phyloP scores from a whole-genome alignment of 2,329 filamentous ascomycete species.

The Orbilia javanica region DNA sequence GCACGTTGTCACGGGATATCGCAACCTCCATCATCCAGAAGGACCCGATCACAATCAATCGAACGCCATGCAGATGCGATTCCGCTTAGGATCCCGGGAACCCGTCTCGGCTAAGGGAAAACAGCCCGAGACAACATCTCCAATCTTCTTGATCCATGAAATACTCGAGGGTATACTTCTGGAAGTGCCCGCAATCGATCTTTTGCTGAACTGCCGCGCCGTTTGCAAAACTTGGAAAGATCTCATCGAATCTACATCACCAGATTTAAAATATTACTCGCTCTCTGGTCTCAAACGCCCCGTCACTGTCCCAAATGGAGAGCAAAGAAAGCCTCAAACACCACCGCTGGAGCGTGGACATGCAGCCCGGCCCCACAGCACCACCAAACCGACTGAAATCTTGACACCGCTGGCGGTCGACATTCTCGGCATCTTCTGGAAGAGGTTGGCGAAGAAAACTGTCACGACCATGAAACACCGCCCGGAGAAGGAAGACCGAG shows the following conservation, averaged over 20 bases:
- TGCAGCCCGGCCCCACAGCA: neutral
- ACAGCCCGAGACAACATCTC: neutral
- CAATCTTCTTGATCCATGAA: slow-evolving; percentile 27
- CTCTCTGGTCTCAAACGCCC: slow-evolving; percentile 5
- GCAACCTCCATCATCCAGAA: neutral
- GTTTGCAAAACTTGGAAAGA: slow-evolving; percentile 35
- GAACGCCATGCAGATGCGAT: neutral
- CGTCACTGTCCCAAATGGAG: neutral
- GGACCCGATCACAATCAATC: neutral
- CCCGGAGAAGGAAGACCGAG: neutral
- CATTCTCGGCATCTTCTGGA: slow-evolving; percentile 12
- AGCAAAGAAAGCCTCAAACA: neutral
- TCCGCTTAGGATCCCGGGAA: neutral
- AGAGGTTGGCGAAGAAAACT: neutral
- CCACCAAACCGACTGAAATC: neutral
- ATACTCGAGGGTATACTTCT: slow-evolving; percentile 25
- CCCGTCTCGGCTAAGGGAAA: neutral
- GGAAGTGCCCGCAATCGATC: slow-evolving; percentile 25
- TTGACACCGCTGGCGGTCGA: neutral
- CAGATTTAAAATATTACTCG: slow-evolving; percentile 23
- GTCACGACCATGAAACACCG: neutral
- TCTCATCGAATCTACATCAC: slow-evolving; percentile 23
- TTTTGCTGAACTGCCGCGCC: slow-evolving; percentile 19
- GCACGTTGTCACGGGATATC: neutral
- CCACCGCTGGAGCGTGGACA: neutral